These are phyloP conservation scores for Eragrostis curvula DNA, from an alignment of 176 grass and related monocot genomes.

Conservation along the genomic window DNA sequence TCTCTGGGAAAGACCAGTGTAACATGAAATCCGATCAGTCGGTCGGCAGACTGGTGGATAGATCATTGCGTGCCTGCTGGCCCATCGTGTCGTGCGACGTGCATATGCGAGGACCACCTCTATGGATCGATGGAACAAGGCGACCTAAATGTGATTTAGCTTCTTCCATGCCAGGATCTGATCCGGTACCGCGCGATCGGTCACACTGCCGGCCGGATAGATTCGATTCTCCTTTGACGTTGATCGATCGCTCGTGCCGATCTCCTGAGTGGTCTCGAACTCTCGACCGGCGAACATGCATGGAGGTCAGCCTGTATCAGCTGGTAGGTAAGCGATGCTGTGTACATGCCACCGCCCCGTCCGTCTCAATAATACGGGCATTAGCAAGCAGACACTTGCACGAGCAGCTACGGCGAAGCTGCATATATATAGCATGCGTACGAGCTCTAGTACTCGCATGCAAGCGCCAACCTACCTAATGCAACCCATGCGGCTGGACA, in stretches of 20 bases:
- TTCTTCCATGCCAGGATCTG: neutral
- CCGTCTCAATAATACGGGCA: neutral
- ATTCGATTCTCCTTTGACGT: conserved; percentile 18
- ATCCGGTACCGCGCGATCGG: neutral
- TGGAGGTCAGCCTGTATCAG: neutral
- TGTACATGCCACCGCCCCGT: neutral
- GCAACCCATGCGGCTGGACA: neutral
- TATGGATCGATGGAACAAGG: neutral
- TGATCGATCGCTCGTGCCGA: neutral
- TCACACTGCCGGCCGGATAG: neutral
- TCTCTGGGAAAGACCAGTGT: too few relatives aligned
- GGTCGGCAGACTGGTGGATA: neutral
- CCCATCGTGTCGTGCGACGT: neutral
- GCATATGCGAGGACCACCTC: conserved; percentile 9
- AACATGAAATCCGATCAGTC: too few relatives aligned
- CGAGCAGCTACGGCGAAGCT: neutral
- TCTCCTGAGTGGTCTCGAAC: neutral
- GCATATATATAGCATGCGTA: neutral
- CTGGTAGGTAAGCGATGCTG: neutral
- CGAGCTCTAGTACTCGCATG: neutral
- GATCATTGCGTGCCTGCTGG: neutral
- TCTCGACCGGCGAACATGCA: neutral
- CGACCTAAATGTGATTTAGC: conserved; percentile 2
- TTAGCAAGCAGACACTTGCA: neutral
- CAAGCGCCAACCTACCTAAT: neutral